Percentiles rank a stretch among this genome's conserved stretches.
Evolutionary conservation across 495 filamentous ascomycete genomes (phyloP).

Genomic region (Hypomontagnella monticulosa): DNA sequence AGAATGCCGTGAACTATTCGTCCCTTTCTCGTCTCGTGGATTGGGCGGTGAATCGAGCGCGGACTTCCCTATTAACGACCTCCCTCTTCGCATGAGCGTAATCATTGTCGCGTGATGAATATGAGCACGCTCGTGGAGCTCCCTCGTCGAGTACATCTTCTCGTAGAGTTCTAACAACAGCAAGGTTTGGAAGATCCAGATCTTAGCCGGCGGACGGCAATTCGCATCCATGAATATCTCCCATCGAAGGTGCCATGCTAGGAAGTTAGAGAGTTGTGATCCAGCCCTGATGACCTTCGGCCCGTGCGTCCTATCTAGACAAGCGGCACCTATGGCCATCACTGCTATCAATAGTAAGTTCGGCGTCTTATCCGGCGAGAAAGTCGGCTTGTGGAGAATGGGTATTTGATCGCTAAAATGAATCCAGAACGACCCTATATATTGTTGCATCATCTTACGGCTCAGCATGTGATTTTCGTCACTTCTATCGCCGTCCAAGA

Average conservation of each 20-base stretch:
- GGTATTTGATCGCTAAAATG: slow-evolving; percentile 96
- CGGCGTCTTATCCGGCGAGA: slow-evolving; percentile 84
- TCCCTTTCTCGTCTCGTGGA: slow-evolving; percentile 68
- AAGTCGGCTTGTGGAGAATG: slow-evolving; percentile 93
- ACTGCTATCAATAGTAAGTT: slow-evolving; percentile 90
- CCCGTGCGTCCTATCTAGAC: slow-evolving; percentile 83
- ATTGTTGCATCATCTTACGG: slow-evolving; percentile 92
- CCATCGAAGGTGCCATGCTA: slow-evolving; percentile 92
- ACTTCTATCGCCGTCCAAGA: slow-evolving; percentile 80
- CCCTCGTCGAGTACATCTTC: slow-evolving; percentile 93
- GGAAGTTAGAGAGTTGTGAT: slow-evolving; percentile 81
- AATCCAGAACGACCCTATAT: slow-evolving; percentile 92
- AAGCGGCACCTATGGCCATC: slow-evolving; percentile 92
- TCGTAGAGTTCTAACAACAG: slow-evolving; percentile 92
- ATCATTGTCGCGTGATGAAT: slow-evolving; percentile 97
- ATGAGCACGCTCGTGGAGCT: slow-evolving; percentile 93
- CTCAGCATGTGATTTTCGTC: slow-evolving; percentile 81
- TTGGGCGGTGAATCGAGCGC: slow-evolving; percentile 89
- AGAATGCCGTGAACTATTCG: slow-evolving; percentile 67
- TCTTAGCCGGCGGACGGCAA: slow-evolving; percentile 91
- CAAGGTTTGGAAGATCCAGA: slow-evolving; percentile 97
- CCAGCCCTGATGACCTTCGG: slow-evolving; percentile 75
- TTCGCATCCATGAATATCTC: slow-evolving; percentile 90
- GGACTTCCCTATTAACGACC: slow-evolving; percentile 89
- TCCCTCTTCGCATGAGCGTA: slow-evolving; percentile 92